phyloP scores from a whole-genome alignment of 805 yeast species.

The Blastobotrys chiropterorum region DNA sequence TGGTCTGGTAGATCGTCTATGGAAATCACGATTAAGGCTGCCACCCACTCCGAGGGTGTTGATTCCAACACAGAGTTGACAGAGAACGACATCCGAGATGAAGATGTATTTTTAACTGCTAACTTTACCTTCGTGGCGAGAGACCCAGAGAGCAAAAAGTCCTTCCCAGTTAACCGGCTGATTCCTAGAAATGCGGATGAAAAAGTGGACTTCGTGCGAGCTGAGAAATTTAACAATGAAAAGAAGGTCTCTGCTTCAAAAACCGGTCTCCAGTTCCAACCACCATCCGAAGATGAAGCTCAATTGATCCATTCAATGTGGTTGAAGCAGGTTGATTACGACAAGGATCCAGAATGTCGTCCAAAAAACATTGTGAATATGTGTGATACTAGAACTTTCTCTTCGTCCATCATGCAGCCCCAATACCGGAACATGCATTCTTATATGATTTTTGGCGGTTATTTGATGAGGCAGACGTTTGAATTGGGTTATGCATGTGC shows the following conservation, averaged over 20 bases:
- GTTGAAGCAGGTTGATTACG: slow-evolving; percentile 34
- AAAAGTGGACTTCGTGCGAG: slow-evolving; percentile 78
- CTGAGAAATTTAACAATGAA: slow-evolving; percentile 82
- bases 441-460: slow-evolving; percentile 93
- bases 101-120: slow-evolving; percentile 76
- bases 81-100: slow-evolving; percentile 54
- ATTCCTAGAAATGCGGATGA: slow-evolving; percentile 70
- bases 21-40: slow-evolving; percentile 91
- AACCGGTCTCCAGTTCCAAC: slow-evolving; percentile 51
- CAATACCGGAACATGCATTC: slow-evolving; percentile 94
- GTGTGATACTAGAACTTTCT: slow-evolving; percentile 63
- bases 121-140: slow-evolving; percentile 94
- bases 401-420: slow-evolving; percentile 91
- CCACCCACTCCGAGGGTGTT: slow-evolving; percentile 54
- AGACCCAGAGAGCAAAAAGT: slow-evolving; percentile 84
- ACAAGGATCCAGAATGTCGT: slow-evolving; percentile 27
- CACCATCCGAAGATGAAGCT: slow-evolving; percentile 71
- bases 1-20: slow-evolving; percentile 94
- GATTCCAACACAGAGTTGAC: slow-evolving; percentile 43
- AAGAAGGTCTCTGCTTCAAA: slow-evolving; percentile 72
- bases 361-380: slow-evolving; percentile 56
- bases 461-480: slow-evolving; percentile 83
- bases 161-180: slow-evolving; percentile 78
- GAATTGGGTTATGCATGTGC: slow-evolving; percentile 92
- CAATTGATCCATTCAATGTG: slow-evolving; percentile 72